Conservation (phyloP, 2,329 filamentous ascomycete species). For the Cladosporium sp. region DNA sequence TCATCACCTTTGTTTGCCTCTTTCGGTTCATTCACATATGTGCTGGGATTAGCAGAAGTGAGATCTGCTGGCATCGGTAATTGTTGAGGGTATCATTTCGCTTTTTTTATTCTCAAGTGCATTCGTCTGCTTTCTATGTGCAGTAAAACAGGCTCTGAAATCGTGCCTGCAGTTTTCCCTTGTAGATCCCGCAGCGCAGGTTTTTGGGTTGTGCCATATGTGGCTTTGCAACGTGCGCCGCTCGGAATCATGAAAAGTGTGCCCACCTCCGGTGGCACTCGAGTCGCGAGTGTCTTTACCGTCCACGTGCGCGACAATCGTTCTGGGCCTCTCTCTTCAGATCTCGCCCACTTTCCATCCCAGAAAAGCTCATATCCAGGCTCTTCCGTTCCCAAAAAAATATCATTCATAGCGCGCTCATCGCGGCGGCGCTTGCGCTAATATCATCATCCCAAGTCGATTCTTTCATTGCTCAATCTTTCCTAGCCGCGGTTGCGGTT, state of each 20-base stretch:
- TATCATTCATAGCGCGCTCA: neutral
- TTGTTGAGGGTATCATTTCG: neutral
- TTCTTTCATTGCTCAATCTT: too few relatives aligned
- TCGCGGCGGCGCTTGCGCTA: neutral
- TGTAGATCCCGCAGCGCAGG: neutral
- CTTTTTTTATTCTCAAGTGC: neutral
- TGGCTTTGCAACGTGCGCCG: neutral
- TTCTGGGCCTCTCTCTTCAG: neutral
- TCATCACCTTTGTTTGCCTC: neutral
- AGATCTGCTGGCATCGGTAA: neutral
- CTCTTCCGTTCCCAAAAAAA: neutral
- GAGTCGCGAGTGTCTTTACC: neutral
- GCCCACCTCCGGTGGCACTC: neutral
- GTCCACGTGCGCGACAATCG: neutral
- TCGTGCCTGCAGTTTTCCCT: neutral
- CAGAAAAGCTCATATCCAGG: neutral
- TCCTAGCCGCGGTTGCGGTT: slow-evolving; percentile 27
- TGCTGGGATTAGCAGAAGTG: neutral
- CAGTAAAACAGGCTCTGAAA: neutral
- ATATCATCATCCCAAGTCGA: neutral
- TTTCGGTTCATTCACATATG: neutral
- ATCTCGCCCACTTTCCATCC: neutral
- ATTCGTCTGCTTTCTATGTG: neutral
- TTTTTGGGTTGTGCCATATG: neutral
- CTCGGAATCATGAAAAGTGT: neutral